Conservation (phyloP, 352 stramenopile species). For the Globisporangium spinosum region DNA sequence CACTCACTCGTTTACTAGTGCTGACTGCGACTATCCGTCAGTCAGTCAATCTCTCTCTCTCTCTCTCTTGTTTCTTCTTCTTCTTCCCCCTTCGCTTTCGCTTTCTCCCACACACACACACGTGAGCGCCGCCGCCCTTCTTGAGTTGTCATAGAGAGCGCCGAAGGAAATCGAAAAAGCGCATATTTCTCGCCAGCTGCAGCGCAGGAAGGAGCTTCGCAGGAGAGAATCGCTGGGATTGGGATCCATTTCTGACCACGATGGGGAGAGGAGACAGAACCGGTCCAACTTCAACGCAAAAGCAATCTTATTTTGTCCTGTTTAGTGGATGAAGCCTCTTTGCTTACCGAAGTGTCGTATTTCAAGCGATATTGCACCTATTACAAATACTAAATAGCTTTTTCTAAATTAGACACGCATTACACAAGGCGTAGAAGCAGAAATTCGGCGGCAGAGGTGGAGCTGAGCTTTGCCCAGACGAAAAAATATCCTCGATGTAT, state of each 20-base stretch:
- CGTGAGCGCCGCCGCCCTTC: neutral
- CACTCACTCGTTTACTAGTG: neutral
- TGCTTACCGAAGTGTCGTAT: no score
- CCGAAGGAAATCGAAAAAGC: neutral
- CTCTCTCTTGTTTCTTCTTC: neutral
- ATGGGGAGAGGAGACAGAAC: neutral
- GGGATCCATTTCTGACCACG: neutral
- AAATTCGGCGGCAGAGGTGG: conserved; percentile 4
- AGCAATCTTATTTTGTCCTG: neutral
- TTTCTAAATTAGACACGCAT: neutral
- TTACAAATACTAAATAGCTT: neutral
- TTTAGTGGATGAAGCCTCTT: neutral
- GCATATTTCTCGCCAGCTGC: neutral
- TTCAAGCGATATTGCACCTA: no score
- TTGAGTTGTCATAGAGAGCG: neutral
- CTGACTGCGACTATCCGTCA: neutral
- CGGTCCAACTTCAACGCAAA: neutral
- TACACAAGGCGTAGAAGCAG: conserved; percentile 3
- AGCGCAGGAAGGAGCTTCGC: neutral
- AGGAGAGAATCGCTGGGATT: no score
- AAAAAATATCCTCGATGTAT: neutral
- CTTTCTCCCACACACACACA: neutral
- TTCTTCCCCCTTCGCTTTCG: neutral
- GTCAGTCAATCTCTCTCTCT: neutral
- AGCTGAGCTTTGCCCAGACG: neutral